Percentiles rank a stretch among this genome's conserved stretches.
phyloP scores from a whole-genome alignment of 73 alveolate genomes.

The Paramecium primaurelia region DNA sequence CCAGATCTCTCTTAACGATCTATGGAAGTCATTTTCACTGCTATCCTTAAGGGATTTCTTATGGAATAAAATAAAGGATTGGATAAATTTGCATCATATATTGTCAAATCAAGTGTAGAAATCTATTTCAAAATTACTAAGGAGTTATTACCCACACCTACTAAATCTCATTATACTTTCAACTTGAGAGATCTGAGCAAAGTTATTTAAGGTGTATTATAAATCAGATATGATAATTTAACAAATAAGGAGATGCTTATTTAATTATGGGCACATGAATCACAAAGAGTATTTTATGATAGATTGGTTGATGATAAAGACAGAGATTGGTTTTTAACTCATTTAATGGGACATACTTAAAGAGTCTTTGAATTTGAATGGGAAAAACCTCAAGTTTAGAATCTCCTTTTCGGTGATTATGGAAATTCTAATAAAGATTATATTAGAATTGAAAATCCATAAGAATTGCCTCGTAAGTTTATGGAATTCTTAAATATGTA shows the following conservation, averaged over 20 bases:
- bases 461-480: slow-evolving; percentile 11
- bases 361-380: slow-evolving; percentile 57
- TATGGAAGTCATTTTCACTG: slow-evolving; percentile 94
- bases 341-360: background rate
- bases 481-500: background rate
- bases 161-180: slow-evolving; percentile 99
- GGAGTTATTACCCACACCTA: slow-evolving; percentile 99
- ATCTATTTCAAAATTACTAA: slow-evolving; percentile 92
- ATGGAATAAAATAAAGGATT: slow-evolving; percentile 67
- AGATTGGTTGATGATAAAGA: slow-evolving; percentile 94
- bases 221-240: slow-evolving; percentile 83
- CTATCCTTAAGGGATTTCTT: slow-evolving; percentile 88
- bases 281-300: slow-evolving; percentile 98
- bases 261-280: slow-evolving; percentile 98
- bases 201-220: slow-evolving; percentile 96
- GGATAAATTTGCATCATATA: slow-evolving; percentile 79
- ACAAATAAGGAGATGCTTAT: slow-evolving; percentile 88
- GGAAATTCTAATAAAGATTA: slow-evolving; percentile 43
- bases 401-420: slow-evolving; percentile 50
- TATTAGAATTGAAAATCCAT: slow-evolving; percentile 35
- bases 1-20: slow-evolving; percentile 93
- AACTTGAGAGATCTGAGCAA: slow-evolving; percentile 98
- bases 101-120: slow-evolving; percentile 94
- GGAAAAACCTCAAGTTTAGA: slow-evolving; percentile 44
- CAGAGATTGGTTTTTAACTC: slow-evolving; percentile 75